Percentiles rank a stretch among this genome's conserved stretches.
These are phyloP conservation scores for Marasmius tenuissimus DNA, from an alignment of 1,284 basidiomycete species.

Conservation along the genomic window DNA sequence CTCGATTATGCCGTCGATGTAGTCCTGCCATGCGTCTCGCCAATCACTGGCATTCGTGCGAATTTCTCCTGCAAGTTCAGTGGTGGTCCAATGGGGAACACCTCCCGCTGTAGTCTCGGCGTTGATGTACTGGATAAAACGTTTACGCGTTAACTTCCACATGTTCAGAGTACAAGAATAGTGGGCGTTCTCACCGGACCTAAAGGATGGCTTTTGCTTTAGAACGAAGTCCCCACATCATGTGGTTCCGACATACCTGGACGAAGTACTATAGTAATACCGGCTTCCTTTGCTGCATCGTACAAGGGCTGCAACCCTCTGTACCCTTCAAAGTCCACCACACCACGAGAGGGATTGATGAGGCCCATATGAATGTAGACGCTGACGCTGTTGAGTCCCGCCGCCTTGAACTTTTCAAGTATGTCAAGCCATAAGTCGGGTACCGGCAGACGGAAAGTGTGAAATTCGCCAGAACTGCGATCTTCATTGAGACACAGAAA, in stretches of 20 bases:
- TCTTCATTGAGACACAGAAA: neutral
- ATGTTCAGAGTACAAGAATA: neutral
- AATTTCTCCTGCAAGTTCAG: conserved; percentile 62
- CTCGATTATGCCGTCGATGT: conserved; percentile 63
- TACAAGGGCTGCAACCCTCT: conserved; percentile 69
- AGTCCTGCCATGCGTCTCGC: conserved; percentile 67
- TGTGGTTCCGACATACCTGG: conserved; percentile 41
- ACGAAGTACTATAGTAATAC: conserved; percentile 64
- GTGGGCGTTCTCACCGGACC: neutral
- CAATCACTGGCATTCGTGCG: conserved; percentile 73
- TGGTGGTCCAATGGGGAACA: conserved; percentile 76
- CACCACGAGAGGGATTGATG: conserved; percentile 70
- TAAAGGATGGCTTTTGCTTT: neutral
- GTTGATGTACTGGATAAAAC: conserved; percentile 61
- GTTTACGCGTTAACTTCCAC: neutral
- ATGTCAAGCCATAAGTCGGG: conserved; percentile 81
- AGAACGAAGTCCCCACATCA: neutral
- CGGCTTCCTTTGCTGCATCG: conserved; percentile 59
- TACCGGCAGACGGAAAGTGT: conserved; percentile 80
- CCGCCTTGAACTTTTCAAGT: conserved; percentile 78
- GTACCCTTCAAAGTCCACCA: conserved; percentile 70
- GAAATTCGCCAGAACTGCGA: conserved; percentile 70
- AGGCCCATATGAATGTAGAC: conserved; percentile 77
- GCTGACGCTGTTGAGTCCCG: conserved; percentile 76
- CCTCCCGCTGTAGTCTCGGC: conserved; percentile 82